phyloP scores from a whole-genome alignment of 148 eudicot species.

The Arctostaphylos glauca region DNA sequence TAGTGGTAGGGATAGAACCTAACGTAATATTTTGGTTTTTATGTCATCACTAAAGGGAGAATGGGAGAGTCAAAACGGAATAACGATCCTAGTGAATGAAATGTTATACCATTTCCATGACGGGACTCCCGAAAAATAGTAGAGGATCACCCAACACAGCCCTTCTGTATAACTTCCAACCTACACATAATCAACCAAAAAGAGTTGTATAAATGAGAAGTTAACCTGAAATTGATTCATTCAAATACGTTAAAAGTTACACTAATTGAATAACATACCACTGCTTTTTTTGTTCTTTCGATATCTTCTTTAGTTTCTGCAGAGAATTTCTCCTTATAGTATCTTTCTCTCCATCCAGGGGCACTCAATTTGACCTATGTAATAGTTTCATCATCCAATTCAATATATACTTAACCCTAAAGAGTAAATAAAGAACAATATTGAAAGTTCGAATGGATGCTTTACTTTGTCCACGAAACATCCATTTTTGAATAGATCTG shows the following conservation, averaged over 20 bases:
- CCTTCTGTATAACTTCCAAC: slow-evolving; percentile 47
- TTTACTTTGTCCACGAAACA: slow-evolving; percentile 32
- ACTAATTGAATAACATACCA: slow-evolving; percentile 21
- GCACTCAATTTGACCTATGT: slow-evolving; percentile 36
- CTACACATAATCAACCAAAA: slow-evolving; percentile 23
- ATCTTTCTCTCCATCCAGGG: slow-evolving; percentile 37
- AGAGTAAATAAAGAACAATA: background rate
- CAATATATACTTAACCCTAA: background rate
- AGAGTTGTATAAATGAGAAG: background rate
- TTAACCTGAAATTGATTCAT: background rate
- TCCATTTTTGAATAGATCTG: slow-evolving; percentile 34
- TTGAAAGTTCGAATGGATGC: background rate
- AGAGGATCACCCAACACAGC: slow-evolving; percentile 35
- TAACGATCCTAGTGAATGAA: background rate
- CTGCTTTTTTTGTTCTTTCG: slow-evolving; percentile 22
- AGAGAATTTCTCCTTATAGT: slow-evolving; percentile 36
- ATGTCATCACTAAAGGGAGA: no score
- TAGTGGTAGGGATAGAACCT: slow-evolving; percentile 61
- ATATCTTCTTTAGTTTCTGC: slow-evolving; percentile 21
- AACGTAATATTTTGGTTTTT: background rate
- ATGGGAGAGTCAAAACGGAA: background rate
- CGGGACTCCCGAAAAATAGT: slow-evolving; percentile 40
- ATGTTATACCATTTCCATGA: slow-evolving; percentile 39
- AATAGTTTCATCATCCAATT: background rate
- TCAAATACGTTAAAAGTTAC: background rate